Base-by-base conservation (phyloP, 2,329 filamentous ascomycete species). In the Fusarium paranaense region DNA sequence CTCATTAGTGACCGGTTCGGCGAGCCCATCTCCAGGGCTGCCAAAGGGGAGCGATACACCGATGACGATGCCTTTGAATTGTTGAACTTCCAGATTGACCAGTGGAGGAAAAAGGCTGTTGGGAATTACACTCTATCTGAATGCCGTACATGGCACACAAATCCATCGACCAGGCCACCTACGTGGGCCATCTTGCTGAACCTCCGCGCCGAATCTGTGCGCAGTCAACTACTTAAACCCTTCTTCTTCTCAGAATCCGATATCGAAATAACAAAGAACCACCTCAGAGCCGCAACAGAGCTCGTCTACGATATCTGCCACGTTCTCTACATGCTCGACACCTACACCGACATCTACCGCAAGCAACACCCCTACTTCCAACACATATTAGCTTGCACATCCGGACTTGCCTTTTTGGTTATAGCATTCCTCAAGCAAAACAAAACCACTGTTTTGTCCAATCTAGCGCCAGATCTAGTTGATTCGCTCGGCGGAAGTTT, bases 71-170 rank as follows among this genome's bases (percentile, higher is more conserved):
- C 73, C 0, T 78, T 78, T n/a, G 79, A 81, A 10, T 10, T 81
- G 6, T 73, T 80, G 71, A 79, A 73, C 8, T 80, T 81, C 10
- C 79, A 80, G 22, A 73, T 81, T 6, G 76, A 78, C 13, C 77
- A 79, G 32, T 80, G 78, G 78, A 62, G 75, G 2, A 79, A 75
- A 27, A 76, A 71, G 5, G 74, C 74, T 2, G 70, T 80, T 2
- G 77, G 70, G 0, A 52, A 72, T 10, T 47, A 76, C 18, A 63
- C 62, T 1, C 18, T 73, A 4, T 54, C 71, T 0, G 60, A 58
- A 6, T 73, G 52, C 2, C 58, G 63, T 7, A 18, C 62, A 4
- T 73, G 71, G 70, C 67, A 64, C 13, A 47, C 66, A 8, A 59
- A 67, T 7, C 70, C 70, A 0, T 52, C 71, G 0, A 67, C 52